Evolutionary conservation across 2,329 filamentous ascomycete species (phyloP), one percentile per base, ranked within the genome.

Genomic region (Epichloe glyceriae): DNA sequence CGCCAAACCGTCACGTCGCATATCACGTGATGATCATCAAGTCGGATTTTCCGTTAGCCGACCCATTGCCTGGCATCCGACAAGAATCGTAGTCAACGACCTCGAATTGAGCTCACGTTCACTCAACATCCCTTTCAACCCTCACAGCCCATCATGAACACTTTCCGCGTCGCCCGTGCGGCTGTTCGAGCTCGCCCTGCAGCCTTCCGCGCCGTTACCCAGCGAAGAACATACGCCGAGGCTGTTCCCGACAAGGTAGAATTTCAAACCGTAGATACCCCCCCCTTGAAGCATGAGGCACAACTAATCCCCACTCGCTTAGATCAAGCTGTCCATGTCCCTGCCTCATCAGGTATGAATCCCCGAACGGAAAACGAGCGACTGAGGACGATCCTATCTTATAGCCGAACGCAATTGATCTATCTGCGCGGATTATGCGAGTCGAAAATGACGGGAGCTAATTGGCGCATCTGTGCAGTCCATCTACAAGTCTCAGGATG

Each of bases 311-410:
- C 48, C 45, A 57, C 54, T 54, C 10, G 12, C 17, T 22, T 62
- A 84, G 81, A 95, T 98, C 80, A 94, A 95, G 84, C 84, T 98
- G 76, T 95, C 88, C 79, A 79, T 98, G 76, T 83, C 87, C 70
- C 86, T 98, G 64, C 93, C 93, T 75, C 91, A 97, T 76, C 87
- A 96, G 89, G 93, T 97, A 88, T 73, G 86, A 67, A 54, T 46
- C 22, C 19, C 52, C 54, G 12, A 43, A 47, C 54, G 35, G 54
- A 46, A 45, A 55, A 11, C 54, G 56, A 54, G 54, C 54, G 52
- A 58, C 47, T 46, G 55, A 54, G 50, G 46, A 51, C 50, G 30
- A 40, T 33, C 5, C 26, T 3, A 22, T 26, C 4, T 37, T 14
- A 4, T 40, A 20, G 12, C 52, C 55, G 58, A 54, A 62, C 57